Percentiles rank a stretch among this genome's conserved stretches.
These are phyloP conservation scores for Ustanciosporium gigantosporum DNA, from an alignment of 1,284 basidiomycete species.

Conservation along the genomic window DNA sequence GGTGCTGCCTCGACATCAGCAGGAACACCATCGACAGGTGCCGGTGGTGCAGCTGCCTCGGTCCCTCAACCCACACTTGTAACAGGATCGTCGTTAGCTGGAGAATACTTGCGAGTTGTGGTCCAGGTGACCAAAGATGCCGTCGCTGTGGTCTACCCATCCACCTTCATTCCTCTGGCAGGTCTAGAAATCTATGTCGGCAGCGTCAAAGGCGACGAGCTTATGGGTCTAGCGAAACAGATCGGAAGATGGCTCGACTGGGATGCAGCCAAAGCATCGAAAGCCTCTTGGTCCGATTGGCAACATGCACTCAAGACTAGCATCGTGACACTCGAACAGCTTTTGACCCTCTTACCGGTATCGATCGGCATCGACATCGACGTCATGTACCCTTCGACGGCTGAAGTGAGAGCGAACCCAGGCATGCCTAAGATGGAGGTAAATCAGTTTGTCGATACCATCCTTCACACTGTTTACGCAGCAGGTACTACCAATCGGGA, in stretches of 20 bases:
- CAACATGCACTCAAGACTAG: slow-evolving; percentile 25
- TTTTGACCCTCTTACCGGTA: slow-evolving; percentile 51
- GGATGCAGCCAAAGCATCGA: slow-evolving; percentile 8
- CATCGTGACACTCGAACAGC: slow-evolving; percentile 45
- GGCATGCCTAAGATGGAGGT: slow-evolving; percentile 52
- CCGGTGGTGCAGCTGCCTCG: slow-evolving; percentile 1
- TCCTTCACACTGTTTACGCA: slow-evolving; percentile 57
- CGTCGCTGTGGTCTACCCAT: slow-evolving; percentile 78
- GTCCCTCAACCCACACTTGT: slow-evolving; percentile 63
- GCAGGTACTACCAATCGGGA: slow-evolving; percentile 46
- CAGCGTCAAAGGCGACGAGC: slow-evolving; percentile 80
- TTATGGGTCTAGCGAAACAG: slow-evolving; percentile 69
- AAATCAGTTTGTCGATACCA: slow-evolving; percentile 57
- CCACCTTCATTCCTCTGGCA: slow-evolving; percentile 72
- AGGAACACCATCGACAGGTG: slow-evolving; percentile 5
- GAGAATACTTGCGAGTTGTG: slow-evolving; percentile 80
- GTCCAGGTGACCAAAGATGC: slow-evolving; percentile 91
- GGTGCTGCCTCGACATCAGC: slow-evolving; percentile 4
- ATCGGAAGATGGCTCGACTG: slow-evolving; percentile 30
- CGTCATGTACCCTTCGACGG: slow-evolving; percentile 52
- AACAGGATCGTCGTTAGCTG: slow-evolving; percentile 83
- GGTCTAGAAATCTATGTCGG: slow-evolving; percentile 78
- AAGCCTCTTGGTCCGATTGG: slow-evolving; percentile 45
- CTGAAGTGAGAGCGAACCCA: slow-evolving; percentile 47
- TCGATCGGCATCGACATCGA: slow-evolving; percentile 53